Percentiles rank a stretch among this genome's conserved stretches.
phyloP scores from a whole-genome alignment of 164 flowering plant genomes.

The Houttuynia cordata region DNA sequence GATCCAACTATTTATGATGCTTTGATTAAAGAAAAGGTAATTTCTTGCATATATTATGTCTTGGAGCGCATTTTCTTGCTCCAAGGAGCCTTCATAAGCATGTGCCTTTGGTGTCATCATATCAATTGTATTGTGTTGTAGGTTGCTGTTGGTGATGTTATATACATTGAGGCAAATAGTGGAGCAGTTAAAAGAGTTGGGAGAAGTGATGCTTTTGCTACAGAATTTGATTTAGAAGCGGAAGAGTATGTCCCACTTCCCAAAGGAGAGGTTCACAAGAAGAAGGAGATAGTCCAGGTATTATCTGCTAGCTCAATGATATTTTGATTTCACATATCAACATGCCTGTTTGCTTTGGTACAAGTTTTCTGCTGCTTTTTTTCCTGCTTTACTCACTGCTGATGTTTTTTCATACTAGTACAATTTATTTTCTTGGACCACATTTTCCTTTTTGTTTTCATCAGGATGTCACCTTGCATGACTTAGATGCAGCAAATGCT shows the following conservation, averaged over 20 bases:
- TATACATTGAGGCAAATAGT: slow-evolving; percentile 94
- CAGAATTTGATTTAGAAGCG: slow-evolving; percentile 98
- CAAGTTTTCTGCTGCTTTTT: too few species aligned
- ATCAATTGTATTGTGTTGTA: slow-evolving; percentile 11
- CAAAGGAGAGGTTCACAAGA: slow-evolving; percentile 98
- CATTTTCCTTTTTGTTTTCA: slow-evolving; percentile 4
- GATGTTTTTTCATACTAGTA: not conserved
- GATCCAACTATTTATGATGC: slow-evolving; percentile 99
- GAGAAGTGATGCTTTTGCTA: slow-evolving; percentile 96
- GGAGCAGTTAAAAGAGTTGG: slow-evolving; percentile 99
- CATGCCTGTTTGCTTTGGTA: too few species aligned
- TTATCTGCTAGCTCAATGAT: not conserved
- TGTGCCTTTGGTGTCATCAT: not conserved
- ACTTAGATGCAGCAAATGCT: slow-evolving; percentile 62
- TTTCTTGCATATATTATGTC: too few species aligned
- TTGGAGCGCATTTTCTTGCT: too few species aligned
- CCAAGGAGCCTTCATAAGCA: not conserved
- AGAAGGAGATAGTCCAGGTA: slow-evolving; percentile 98
- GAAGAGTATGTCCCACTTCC: slow-evolving; percentile 99
- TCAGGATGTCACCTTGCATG: slow-evolving; percentile 56
- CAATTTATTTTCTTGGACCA: not conserved
- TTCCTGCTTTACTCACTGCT: too few species aligned
- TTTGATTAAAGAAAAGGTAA: slow-evolving; percentile 90
- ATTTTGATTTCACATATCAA: not conserved
- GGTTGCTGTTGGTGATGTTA: slow-evolving; percentile 99